phyloP scores from a whole-genome alignment of 108 stramenopile species.

The Mediolabrus comicus region DNA sequence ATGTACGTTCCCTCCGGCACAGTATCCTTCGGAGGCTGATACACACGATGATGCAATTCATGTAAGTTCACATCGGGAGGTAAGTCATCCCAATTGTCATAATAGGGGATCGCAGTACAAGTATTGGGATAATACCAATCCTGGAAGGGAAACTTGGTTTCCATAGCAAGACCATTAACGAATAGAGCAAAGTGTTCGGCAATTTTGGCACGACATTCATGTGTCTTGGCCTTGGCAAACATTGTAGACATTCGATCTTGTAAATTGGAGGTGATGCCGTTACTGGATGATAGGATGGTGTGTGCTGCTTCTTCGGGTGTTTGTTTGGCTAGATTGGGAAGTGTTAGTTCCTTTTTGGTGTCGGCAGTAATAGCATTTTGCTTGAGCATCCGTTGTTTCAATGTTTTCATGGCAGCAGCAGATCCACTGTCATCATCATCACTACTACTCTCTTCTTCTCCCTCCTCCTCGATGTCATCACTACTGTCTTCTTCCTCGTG shows the following conservation, averaged over 20 bases:
- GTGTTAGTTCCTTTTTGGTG: constrained; percentile 18
- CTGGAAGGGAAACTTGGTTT: constrained; percentile 68
- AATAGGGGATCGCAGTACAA: constrained; percentile 40
- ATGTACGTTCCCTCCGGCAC: constrained; percentile 66
- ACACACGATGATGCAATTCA: constrained; percentile 69
- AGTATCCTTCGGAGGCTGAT: constrained; percentile 67
- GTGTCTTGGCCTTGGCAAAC: constrained; percentile 70
- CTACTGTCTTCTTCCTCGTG: constrained; percentile 13
- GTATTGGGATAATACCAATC: constrained; percentile 58
- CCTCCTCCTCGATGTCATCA: neutral
- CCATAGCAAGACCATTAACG: constrained; percentile 72
- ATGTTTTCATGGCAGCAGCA: too few species aligned
- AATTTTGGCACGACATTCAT: constrained; percentile 77
- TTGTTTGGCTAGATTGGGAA: constrained; percentile 34
- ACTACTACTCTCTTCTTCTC: neutral
- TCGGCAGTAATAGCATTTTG: neutral
- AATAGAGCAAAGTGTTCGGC: constrained; percentile 74
- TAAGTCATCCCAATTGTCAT: constrained; percentile 71
- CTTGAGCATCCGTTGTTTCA: neutral
- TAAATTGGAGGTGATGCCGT: constrained; percentile 17
- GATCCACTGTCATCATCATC: too few species aligned
- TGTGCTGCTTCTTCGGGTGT: constrained; percentile 23
- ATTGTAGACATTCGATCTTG: constrained; percentile 42
- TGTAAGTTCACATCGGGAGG: constrained; percentile 60
- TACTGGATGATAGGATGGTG: constrained; percentile 12